Conservation (phyloP, 2,329 filamentous ascomycete genomes). For the Aspergillus quadrilineatus region DNA sequence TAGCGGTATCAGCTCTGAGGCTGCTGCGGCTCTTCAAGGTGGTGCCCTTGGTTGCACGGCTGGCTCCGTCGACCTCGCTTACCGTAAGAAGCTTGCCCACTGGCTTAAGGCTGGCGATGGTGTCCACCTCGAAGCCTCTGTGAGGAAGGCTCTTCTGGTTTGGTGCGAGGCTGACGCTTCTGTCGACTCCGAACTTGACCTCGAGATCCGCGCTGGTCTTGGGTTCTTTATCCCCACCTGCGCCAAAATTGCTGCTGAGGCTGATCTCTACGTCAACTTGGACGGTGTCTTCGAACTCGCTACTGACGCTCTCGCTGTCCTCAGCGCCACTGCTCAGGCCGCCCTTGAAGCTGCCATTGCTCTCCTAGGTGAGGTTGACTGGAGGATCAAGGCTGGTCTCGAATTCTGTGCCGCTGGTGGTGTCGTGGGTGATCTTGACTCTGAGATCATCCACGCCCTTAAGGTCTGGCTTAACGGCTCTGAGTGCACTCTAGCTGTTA, state of each 20-base stretch:
- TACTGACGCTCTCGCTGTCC: constrained; percentile 29
- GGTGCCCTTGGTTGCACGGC: constrained; percentile 37
- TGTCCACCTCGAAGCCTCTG: constrained; percentile 24
- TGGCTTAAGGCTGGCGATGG: constrained; percentile 30
- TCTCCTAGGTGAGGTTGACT: constrained; percentile 24
- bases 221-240: constrained; percentile 35
- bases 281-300: constrained; percentile 36
- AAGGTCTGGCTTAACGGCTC: constrained; percentile 30
- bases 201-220: constrained; percentile 32
- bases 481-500: constrained; percentile 28
- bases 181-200: constrained; percentile 21
- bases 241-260: constrained; percentile 37
- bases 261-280: constrained; percentile 35
- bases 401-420: constrained; percentile 36
- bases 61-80: constrained; percentile 26
- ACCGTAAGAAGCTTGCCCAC: constrained; percentile 29
- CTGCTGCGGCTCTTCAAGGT: constrained; percentile 37
- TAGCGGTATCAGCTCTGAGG: constrained; percentile 32
- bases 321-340: constrained; percentile 31
- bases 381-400: constrained; percentile 34
- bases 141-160: constrained; percentile 31
- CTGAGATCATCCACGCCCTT: constrained; percentile 34
- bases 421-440: constrained; percentile 29
- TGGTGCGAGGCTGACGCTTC: constrained; percentile 34
- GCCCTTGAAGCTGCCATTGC: constrained; percentile 31